Conservation (phyloP, 495 filamentous ascomycete species). For the Penicillium daleae region DNA sequence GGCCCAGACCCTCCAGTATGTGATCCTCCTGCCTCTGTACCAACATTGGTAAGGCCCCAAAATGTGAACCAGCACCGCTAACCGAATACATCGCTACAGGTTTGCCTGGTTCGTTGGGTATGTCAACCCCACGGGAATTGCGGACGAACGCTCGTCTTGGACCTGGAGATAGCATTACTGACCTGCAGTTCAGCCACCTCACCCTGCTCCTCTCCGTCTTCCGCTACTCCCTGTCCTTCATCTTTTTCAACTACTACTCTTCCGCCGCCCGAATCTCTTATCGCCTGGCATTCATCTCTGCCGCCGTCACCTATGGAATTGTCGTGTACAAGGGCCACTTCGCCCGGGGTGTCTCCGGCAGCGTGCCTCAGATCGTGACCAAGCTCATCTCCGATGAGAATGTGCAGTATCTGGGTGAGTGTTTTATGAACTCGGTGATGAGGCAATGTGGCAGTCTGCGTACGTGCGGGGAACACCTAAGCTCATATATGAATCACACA, state of each 20-base stretch:
- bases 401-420: slow-evolving; percentile 93
- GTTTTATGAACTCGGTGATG: background rate
- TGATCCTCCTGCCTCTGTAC: slow-evolving; percentile 28
- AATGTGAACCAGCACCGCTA: slow-evolving; percentile 41
- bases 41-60: slow-evolving; percentile 22
- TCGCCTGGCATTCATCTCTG: slow-evolving; percentile 84
- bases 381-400: slow-evolving; percentile 86
- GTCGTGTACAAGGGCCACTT: slow-evolving; percentile 99
- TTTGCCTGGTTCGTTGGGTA: slow-evolving; percentile 92
- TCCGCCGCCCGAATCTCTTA: slow-evolving; percentile 78
- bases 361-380: slow-evolving; percentile 60
- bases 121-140: slow-evolving; percentile 39
- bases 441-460: background rate
- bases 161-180: slow-evolving; percentile 17
- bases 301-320: slow-evolving; percentile 92
- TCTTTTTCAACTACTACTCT: slow-evolving; percentile 80
- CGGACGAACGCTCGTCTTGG: slow-evolving; percentile 5
- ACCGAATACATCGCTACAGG: slow-evolving; percentile 33
- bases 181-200: slow-evolving; percentile 65
- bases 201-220: slow-evolving; percentile 79
- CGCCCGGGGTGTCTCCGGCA: slow-evolving; percentile 68
- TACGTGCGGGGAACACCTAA: slow-evolving; percentile 1
- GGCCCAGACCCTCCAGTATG: slow-evolving; percentile 87
- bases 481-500: slow-evolving; percentile 6
- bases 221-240: slow-evolving; percentile 79